These are phyloP conservation scores for Pisolithus tinctorius DNA, from an alignment of 768 basidiomycete genomes.

Conservation along the genomic window DNA sequence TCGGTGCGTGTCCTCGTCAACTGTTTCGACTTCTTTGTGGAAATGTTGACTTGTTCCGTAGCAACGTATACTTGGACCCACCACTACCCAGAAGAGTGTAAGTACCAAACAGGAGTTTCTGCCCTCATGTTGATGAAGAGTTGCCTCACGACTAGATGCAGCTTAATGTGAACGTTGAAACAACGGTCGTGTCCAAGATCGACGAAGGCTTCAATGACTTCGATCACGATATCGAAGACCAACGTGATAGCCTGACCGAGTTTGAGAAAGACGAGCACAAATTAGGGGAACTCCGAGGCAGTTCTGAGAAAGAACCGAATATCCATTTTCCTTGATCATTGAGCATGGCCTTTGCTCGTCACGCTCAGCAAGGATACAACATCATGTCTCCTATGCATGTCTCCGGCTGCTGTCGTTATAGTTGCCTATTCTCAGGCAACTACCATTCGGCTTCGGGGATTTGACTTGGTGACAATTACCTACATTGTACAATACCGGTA, in stretches of 20 bases:
- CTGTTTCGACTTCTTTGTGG: background rate
- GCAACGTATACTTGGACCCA: conserved; percentile 18
- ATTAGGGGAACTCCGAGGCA: conserved; percentile 10
- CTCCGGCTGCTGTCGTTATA: too few relatives aligned
- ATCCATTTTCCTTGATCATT: background rate
- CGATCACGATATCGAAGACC: conserved; percentile 13
- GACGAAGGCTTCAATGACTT: conserved; percentile 17
- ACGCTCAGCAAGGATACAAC: background rate
- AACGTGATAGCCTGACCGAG: conserved; percentile 2
- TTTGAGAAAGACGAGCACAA: conserved; percentile 9
- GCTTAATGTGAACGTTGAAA: conserved; percentile 29
- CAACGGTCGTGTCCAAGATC: conserved; percentile 26
- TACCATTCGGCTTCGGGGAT: too few relatives aligned
- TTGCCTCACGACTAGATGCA: conserved; percentile 4
- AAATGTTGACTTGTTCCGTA: conserved; percentile 1
- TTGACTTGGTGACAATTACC: background rate
- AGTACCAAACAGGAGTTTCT: background rate
- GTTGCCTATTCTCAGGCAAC: too few relatives aligned
- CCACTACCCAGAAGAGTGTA: conserved; percentile 17
- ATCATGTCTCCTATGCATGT: too few relatives aligned
- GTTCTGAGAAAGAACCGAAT: conserved; percentile 12
- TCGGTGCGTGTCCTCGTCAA: conserved; percentile 16
- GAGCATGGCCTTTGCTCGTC: background rate
- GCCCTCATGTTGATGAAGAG: background rate
- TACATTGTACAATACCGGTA: background rate